These are phyloP conservation scores for Botrytis hyacinthi DNA, from an alignment of 2,329 filamentous ascomycete species.

Conservation along the genomic window DNA sequence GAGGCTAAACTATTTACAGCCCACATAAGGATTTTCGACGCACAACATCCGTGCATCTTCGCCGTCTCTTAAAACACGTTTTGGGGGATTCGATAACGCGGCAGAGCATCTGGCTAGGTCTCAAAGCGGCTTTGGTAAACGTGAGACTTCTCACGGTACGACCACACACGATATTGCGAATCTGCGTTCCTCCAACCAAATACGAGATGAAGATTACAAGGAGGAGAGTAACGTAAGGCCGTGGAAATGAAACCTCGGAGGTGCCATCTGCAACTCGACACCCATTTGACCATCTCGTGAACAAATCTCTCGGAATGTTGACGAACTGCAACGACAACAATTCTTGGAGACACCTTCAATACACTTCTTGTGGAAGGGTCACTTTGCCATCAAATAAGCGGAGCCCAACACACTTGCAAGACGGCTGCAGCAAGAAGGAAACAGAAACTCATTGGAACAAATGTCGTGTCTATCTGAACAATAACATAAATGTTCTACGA, in stretches of 20 bases:
- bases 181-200: not conserved
- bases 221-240: not conserved
- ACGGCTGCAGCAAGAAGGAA: not conserved
- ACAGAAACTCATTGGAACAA: not conserved
- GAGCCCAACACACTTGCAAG: not conserved
- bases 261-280: accelerated
- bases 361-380: no score
- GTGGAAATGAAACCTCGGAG: accelerated
- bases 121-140: not conserved
- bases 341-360: not conserved
- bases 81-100: no score
- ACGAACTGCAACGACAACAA: not conserved
- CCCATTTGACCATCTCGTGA: not conserved
- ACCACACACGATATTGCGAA: not conserved
- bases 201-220: not conserved
- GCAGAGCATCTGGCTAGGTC: not conserved
- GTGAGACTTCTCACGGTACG: not conserved
- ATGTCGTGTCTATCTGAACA: not conserved
- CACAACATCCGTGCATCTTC: not conserved
- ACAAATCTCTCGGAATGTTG: no score
- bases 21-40: not conserved
- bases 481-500: not conserved
- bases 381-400: not conserved
- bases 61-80: not conserved
- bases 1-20: not conserved